phyloP scores from a whole-genome alignment of 1,284 basidiomycete species.

The Sporisorium iseilematis-ciliati region DNA sequence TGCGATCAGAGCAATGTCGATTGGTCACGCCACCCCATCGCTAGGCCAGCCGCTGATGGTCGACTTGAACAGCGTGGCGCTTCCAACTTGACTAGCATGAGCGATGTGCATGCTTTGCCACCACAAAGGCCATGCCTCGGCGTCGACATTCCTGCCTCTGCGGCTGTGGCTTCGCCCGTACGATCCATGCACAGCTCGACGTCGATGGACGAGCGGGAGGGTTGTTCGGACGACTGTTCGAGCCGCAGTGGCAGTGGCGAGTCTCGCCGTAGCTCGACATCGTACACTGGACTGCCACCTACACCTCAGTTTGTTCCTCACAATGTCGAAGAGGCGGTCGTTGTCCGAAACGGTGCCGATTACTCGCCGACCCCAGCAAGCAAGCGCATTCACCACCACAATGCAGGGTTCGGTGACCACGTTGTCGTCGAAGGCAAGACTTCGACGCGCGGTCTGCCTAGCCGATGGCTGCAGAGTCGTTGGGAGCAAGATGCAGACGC shows the following conservation, averaged over 20 bases:
- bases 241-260: slow-evolving; percentile 54
- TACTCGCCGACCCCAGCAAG: slow-evolving; percentile 36
- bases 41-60: slow-evolving; percentile 10
- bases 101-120: slow-evolving; percentile 25
- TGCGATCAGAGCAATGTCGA: slow-evolving; percentile 34
- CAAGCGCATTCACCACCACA: slow-evolving; percentile 21
- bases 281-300: slow-evolving; percentile 59
- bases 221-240: slow-evolving; percentile 43
- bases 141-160: slow-evolving; percentile 23
- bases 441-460: slow-evolving; percentile 23
- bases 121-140: slow-evolving; percentile 26
- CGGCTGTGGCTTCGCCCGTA: slow-evolving; percentile 17
- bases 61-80: slow-evolving; percentile 16
- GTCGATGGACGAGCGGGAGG: slow-evolving; percentile 42
- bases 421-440: slow-evolving; percentile 21
- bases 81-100: slow-evolving; percentile 41
- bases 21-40: slow-evolving; percentile 35
- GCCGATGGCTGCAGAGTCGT: slow-evolving; percentile 37
- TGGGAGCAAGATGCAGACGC: slow-evolving; percentile 33
- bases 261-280: slow-evolving; percentile 51
- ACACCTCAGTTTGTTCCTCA: slow-evolving; percentile 54
- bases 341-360: slow-evolving; percentile 7
- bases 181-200: slow-evolving; percentile 24
- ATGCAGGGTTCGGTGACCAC: slow-evolving; percentile 8
- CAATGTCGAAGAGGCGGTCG: slow-evolving; percentile 27